phyloP scores from a whole-genome alignment of 306 rosid genomes.

The Ziziphus jujuba region DNA sequence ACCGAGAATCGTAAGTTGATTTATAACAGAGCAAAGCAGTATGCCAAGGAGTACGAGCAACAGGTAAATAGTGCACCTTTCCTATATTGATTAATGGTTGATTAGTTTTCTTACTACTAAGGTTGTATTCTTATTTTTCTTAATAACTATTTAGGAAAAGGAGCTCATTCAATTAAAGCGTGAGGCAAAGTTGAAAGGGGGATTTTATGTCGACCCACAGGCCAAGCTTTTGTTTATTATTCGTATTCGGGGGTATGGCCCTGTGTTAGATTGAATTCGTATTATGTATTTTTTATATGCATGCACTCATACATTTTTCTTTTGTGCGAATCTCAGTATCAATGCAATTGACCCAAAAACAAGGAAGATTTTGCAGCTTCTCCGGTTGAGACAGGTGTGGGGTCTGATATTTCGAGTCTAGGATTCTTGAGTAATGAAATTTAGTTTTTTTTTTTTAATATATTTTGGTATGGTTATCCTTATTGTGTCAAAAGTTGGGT shows the following conservation, averaged over 20 bases:
- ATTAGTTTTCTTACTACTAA: background rate
- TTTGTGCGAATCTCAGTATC: constrained; percentile 47
- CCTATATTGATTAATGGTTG: background rate
- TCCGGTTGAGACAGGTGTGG: constrained; percentile 81
- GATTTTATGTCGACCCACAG: constrained; percentile 93
- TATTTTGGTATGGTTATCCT: too few relatives aligned
- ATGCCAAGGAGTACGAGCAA: constrained; percentile 52
- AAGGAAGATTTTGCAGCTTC: constrained; percentile 74
- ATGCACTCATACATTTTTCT: background rate
- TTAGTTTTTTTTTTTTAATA: background rate
- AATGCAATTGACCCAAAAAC: constrained; percentile 91
- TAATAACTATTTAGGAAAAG: constrained; percentile 40
- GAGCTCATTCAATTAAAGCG: constrained; percentile 70
- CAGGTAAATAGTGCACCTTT: constrained; percentile 40
- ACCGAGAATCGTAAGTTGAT: constrained; percentile 66
- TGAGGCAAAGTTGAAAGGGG: constrained; percentile 90
- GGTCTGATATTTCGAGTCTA: background rate
- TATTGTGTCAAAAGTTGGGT: too few relatives aligned
- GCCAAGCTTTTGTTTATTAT: constrained; percentile 79
- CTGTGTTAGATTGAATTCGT: background rate
- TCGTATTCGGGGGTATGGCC: constrained; percentile 80
- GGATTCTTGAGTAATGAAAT: background rate
- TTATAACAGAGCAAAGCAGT: constrained; percentile 65
- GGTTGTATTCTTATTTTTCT: background rate
- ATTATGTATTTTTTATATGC: background rate